Percentiles rank a stretch among this genome's conserved stretches.
These are phyloP conservation scores for Royoungia palumana DNA, from an alignment of 768 basidiomycete genomes.

Conservation along the genomic window DNA sequence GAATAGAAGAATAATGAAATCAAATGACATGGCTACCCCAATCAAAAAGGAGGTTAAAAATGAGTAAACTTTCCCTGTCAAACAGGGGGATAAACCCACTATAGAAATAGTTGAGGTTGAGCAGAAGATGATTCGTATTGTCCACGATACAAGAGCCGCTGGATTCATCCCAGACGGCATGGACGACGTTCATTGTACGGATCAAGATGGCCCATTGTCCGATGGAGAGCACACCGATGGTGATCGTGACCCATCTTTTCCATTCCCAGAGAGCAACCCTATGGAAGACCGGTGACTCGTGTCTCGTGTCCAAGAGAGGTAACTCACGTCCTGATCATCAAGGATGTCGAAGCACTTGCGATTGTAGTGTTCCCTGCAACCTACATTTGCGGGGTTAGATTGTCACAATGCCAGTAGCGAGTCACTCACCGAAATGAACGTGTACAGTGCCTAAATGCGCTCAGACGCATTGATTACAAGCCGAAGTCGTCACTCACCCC, in stretches of 20 bases:
- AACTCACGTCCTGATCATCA: conserved; percentile 65
- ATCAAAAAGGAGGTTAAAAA: not conserved
- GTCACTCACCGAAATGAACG: conserved; percentile 58
- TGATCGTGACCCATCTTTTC: conserved; percentile 44
- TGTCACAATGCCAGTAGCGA: not conserved
- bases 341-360: conserved; percentile 42
- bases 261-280: conserved; percentile 74
- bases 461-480: conserved; percentile 1
- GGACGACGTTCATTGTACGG: conserved; percentile 64
- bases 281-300: conserved; percentile 17
- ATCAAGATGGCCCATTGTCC: conserved; percentile 67
- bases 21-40: conserved; percentile 62
- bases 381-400: conserved; percentile 9
- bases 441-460: conserved; percentile 52
- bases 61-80: not conserved
- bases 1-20: conserved; percentile 55
- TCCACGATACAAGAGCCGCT: conserved; percentile 46
- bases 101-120: conserved; percentile 67
- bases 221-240: conserved; percentile 52
- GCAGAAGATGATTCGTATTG: conserved; percentile 50
- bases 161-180: conserved; percentile 49
- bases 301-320: conserved; percentile 7
- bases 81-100: conserved; percentile 43
- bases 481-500: conserved; percentile 37
- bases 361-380: conserved; percentile 28